These are phyloP conservation scores for Arachis monticola DNA, from an alignment of 331 rosid species.

Conservation along the genomic window DNA sequence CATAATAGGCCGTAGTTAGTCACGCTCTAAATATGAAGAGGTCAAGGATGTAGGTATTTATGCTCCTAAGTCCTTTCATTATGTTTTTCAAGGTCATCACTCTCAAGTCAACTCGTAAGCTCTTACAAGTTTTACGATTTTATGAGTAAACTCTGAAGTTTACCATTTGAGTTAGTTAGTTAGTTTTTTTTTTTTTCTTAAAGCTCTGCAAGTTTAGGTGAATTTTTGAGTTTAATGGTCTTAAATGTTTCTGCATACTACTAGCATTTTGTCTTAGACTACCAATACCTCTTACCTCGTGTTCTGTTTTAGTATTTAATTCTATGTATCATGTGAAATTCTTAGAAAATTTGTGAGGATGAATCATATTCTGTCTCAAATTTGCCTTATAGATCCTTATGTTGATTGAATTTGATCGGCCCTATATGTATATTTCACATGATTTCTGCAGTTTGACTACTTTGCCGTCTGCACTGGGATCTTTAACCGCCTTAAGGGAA, in stretches of 20 bases:
- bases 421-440: background rate
- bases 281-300: slow-evolving; percentile 18
- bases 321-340: slow-evolving; percentile 8
- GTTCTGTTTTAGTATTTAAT: slow-evolving; percentile 17
- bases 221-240: too few species aligned
- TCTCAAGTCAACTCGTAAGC: too few species aligned
- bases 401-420: slow-evolving; percentile 15
- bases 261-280: slow-evolving; percentile 10
- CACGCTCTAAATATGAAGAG: slow-evolving; percentile 3
- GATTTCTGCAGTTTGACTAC: slow-evolving; percentile 62
- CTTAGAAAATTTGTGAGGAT: slow-evolving; percentile 14
- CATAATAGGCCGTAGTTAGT: slow-evolving; percentile 11
- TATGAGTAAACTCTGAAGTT: too few species aligned
- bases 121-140: too few species aligned
- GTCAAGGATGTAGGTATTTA: slow-evolving; percentile 8
- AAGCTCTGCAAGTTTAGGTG: too few species aligned
- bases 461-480: slow-evolving; percentile 69
- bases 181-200: too few species aligned
- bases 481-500: slow-evolving; percentile 66
- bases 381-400: slow-evolving; percentile 12
- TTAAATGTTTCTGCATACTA: too few species aligned
- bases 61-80: background rate
- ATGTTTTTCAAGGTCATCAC: background rate
- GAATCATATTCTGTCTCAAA: slow-evolving; percentile 5
- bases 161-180: too few species aligned